Conservation (phyloP, 78 protist species). For the Dictyostelium firmibasis region DNA sequence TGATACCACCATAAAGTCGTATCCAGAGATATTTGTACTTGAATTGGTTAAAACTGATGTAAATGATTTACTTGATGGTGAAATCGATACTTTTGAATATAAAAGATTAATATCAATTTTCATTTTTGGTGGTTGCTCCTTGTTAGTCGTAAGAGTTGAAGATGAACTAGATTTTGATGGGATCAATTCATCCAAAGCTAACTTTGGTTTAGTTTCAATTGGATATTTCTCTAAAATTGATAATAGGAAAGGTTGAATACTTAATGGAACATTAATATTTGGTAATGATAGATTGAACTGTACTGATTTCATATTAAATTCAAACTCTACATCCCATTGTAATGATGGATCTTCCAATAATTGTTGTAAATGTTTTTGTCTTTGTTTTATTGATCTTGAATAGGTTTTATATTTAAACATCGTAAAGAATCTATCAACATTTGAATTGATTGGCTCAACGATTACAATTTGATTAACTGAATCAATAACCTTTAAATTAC, state of each 20-base stretch:
- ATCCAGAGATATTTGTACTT: neutral
- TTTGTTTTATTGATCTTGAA: neutral
- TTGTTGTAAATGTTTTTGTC: neutral
- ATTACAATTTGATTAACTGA: neutral
- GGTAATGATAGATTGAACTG: neutral
- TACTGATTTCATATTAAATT: conserved; percentile 9
- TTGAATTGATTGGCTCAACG: neutral
- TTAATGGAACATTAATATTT: neutral
- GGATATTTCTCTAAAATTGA: neutral
- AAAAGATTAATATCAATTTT: neutral
- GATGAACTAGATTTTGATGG: neutral
- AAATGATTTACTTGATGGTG: neutral
- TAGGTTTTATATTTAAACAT: conserved; percentile 26
- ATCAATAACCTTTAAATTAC: neutral
- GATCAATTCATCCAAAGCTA: neutral
- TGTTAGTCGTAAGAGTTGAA: too few relatives aligned
- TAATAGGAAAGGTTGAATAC: neutral
- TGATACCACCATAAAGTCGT: neutral
- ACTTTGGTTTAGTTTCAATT: neutral
- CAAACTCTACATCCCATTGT: conserved; percentile 9
- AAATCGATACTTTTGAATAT: neutral
- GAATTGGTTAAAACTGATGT: neutral
- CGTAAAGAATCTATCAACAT: neutral
- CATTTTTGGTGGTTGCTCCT: neutral
- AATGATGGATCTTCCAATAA: neutral